phyloP scores from a whole-genome alignment of 192 early-diverging fungal species.

The Linnemannia zychae region DNA sequence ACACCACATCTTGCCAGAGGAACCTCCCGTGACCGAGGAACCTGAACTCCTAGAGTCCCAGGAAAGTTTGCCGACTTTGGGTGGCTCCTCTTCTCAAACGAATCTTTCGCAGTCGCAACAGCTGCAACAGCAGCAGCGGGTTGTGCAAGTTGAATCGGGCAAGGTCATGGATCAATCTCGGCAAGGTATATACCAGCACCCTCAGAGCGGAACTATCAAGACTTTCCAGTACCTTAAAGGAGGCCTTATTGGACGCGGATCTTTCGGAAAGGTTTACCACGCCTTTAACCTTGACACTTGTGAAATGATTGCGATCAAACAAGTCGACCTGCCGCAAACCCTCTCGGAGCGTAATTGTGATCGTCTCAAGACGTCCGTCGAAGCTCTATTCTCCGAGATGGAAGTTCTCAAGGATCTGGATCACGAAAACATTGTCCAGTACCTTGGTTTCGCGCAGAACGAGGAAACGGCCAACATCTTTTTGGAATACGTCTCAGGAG shows the following conservation, averaged over 20 bases:
- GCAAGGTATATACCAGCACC: constrained; percentile 45
- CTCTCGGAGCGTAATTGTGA: constrained; percentile 62
- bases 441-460: constrained; percentile 80
- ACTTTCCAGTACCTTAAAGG: constrained; percentile 80
- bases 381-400: constrained; percentile 81
- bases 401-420: constrained; percentile 81
- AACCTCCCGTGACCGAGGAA: constrained; percentile 1
- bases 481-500: constrained; percentile 97
- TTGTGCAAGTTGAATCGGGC: constrained; percentile 39
- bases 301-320: constrained; percentile 89
- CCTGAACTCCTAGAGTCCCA: not conserved
- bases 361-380: constrained; percentile 57
- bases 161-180: constrained; percentile 53
- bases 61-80: constrained; percentile 3
- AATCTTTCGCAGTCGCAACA: not conserved
- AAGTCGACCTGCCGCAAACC: constrained; percentile 76
- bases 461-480: constrained; percentile 89
- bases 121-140: constrained; percentile 7
- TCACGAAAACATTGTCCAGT: constrained; percentile 95
- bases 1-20: constrained; percentile 39
- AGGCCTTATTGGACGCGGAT: constrained; percentile 85
- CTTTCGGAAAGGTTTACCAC: constrained; percentile 84
- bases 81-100: not conserved
- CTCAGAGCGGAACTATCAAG: constrained; percentile 57
- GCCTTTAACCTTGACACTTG: constrained; percentile 79